These are phyloP conservation scores for Candida methanosorbosa DNA, from an alignment of 805 yeast genomes.

Conservation along the genomic window DNA sequence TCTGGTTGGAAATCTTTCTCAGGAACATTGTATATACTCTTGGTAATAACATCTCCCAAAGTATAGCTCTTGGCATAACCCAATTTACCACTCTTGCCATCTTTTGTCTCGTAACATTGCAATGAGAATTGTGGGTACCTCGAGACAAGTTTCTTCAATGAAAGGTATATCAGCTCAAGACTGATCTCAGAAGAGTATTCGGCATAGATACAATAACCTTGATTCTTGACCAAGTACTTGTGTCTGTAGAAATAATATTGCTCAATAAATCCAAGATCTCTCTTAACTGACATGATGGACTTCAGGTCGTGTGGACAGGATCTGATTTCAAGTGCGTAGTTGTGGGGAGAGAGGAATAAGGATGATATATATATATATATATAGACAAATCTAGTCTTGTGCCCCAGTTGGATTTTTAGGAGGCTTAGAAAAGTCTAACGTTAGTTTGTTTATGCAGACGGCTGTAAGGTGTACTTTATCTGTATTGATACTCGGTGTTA, in stretches of 20 bases:
- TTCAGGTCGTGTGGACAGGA: too few species aligned
- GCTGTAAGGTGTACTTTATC: too few species aligned
- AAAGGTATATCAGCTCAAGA: conserved; percentile 4
- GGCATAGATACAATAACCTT: conserved; percentile 7
- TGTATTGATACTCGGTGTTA: too few species aligned
- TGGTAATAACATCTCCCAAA: conserved; percentile 9
- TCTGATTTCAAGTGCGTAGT: too few species aligned
- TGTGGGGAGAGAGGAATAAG: too few species aligned
- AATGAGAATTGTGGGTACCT: conserved; percentile 12
- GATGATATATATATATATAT: too few species aligned
- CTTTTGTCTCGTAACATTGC: conserved; percentile 3
- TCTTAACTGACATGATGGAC: too few species aligned
- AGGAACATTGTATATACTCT: too few species aligned
- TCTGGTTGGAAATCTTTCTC: conserved; percentile 3
- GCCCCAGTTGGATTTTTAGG: too few species aligned
- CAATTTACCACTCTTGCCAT: not conserved
- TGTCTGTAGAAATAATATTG: conserved; percentile 5
- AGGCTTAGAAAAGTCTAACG: too few species aligned
- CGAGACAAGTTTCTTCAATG: conserved; percentile 7
- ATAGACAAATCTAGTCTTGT: too few species aligned
- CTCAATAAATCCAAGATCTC: conserved; percentile 5
- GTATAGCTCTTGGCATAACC: conserved; percentile 3
- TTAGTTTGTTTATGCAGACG: too few species aligned
- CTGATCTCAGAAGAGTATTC: conserved; percentile 7
- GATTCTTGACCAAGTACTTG: not conserved